Conservation (phyloP, 345 rosid species). For the Camelina laxa region DNA sequence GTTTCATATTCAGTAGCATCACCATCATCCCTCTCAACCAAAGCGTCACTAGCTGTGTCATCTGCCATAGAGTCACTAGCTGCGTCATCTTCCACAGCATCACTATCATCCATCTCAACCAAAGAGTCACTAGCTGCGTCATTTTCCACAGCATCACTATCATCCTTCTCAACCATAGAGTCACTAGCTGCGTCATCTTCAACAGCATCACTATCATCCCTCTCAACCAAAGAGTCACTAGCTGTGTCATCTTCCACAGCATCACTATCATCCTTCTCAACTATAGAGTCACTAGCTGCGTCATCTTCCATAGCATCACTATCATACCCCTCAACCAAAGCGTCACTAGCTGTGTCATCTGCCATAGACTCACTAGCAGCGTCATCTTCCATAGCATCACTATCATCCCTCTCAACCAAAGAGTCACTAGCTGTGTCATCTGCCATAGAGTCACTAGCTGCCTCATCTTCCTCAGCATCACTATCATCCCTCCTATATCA, state of each 20-base stretch:
- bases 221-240: background rate
- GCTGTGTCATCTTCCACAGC: slow-evolving; percentile 22
- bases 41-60: slow-evolving; percentile 21
- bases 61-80: slow-evolving; percentile 23
- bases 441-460: slow-evolving; percentile 13
- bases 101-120: slow-evolving; percentile 4
- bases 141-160: background rate
- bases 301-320: slow-evolving; percentile 23
- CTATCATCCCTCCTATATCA: slow-evolving; percentile 24
- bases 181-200: slow-evolving; percentile 35
- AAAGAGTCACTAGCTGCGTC: slow-evolving; percentile 15
- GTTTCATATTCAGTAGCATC: slow-evolving; percentile 25
- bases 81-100: slow-evolving; percentile 26
- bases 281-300: slow-evolving; percentile 16
- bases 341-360: background rate
- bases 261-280: background rate
- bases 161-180: background rate
- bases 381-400: background rate
- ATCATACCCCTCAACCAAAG: background rate
- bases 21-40: slow-evolving; percentile 26
- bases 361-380: too few relatives aligned
- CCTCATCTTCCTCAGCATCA: slow-evolving; percentile 27
- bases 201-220: background rate
- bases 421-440: too few relatives aligned
- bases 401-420: background rate